Evolutionary conservation across 192 early-diverging fungal genomes (phyloP), one percentile per base, ranked within the genome.

Genomic region (Backusella luteola): DNA sequence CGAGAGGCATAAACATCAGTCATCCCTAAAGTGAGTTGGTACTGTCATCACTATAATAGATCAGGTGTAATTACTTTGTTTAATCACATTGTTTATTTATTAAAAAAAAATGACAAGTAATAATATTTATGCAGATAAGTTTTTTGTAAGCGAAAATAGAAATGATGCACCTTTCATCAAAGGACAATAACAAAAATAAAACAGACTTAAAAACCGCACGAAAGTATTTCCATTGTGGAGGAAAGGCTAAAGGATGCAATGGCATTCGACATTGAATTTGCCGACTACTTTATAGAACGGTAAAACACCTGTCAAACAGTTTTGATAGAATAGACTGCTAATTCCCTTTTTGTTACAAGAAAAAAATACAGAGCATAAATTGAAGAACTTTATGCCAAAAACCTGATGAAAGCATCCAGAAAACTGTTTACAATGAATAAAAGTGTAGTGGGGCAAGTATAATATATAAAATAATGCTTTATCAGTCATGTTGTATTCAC

Each of bases 241-340:
- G 32, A 77, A 26, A 77, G 87, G 41, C 71, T 88, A 69, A 78
- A 79, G 53, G 77, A 77, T 34, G 81, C 78, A 44, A 83, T 84
- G 69, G 15, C 56, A 21, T 63, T 86, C 17, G 82, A 84, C 68
- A 84, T 86, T 17, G 85, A 86, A 66, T 35, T 88, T 23, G 87
- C 85, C 5, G 83, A 85, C 36, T 88, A 88, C 29, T 86, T 85
- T 71, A 83, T 80, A 75, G 87, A 88, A 72, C 73, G 87, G 87
- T 88, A 86, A 59, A 56, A 23, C 44, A 17, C 34, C 14, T 19
- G 8, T 11, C 9, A 1, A 63, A n/a, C 14, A 35, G 12, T 32
- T 32, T 53, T 26, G 38, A 46, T 63, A 71, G 32, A 14, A 69
- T 38, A 69, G 12, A 14, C 9, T 32, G 0, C 23, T 63, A 29